A percentile compares a stretch with the other conserved stretches of the same genome.
Conservation (phyloP, 805 yeast genomes). For the Wickerhamiella lipophila region DNA sequence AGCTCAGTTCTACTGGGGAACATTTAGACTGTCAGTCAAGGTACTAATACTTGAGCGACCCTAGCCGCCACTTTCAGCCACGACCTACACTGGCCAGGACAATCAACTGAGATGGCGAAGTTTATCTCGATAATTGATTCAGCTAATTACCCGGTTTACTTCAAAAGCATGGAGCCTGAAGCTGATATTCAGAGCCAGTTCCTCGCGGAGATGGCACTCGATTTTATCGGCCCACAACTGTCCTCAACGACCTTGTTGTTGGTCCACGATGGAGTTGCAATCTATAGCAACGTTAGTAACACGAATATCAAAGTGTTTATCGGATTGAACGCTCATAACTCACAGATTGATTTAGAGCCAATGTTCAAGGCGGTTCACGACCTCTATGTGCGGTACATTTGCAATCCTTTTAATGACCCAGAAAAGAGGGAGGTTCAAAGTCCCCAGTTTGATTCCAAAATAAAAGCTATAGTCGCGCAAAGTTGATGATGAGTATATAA, state of each 20-base stretch:
- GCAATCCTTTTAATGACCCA: slow-evolving; percentile 26
- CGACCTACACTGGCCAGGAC: too few species aligned
- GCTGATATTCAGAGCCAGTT: slow-evolving; percentile 23
- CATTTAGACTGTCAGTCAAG: neutral
- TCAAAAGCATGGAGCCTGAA: slow-evolving; percentile 4
- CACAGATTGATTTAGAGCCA: slow-evolving; percentile 12
- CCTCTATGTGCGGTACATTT: slow-evolving; percentile 24
- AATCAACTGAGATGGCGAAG: neutral
- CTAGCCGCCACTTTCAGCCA: too few species aligned
- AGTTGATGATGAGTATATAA: too few species aligned
- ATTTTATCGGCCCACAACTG: slow-evolving; percentile 25
- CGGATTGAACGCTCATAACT: slow-evolving; percentile 24
- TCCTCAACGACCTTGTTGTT: slow-evolving; percentile 17
- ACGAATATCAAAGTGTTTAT: slow-evolving; percentile 26
- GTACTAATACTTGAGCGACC: too few species aligned
- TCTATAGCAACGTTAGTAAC: slow-evolving; percentile 28
- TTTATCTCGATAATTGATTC: slow-evolving; percentile 22
- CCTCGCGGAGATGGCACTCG: slow-evolving; percentile 30
- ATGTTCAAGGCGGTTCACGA: slow-evolving; percentile 21
- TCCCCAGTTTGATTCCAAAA: slow-evolving; percentile 21
- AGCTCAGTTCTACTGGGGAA: slow-evolving; percentile 1
- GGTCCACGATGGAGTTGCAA: slow-evolving; percentile 29
- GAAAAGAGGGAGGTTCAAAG: slow-evolving; percentile 18
- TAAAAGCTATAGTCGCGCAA: neutral
- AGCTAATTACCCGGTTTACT: slow-evolving; percentile 22